phyloP scores from a whole-genome alignment of 23 red algal species.

The Gracilaria gracilis region DNA sequence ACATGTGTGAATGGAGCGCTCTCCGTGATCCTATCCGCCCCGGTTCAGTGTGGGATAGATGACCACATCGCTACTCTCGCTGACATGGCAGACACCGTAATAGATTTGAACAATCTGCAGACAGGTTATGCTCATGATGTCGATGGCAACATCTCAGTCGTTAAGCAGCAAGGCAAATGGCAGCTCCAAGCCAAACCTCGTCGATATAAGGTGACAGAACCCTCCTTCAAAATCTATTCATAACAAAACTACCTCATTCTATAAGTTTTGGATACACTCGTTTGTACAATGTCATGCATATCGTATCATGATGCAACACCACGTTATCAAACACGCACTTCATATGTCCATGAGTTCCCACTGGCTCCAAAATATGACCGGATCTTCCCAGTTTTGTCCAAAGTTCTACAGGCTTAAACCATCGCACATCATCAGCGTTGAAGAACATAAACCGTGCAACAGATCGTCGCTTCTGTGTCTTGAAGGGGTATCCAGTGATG shows the following conservation, averaged over 20 bases:
- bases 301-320: slow-evolving; percentile 86
- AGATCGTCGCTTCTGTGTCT: slow-evolving; percentile 80
- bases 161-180: slow-evolving; percentile 53
- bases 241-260: slow-evolving; percentile 37
- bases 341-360: slow-evolving; percentile 96
- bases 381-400: slow-evolving; percentile 93
- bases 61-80: slow-evolving; percentile 33
- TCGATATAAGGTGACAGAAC: slow-evolving; percentile 44
- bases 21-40: slow-evolving; percentile 26
- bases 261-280: slow-evolving; percentile 86
- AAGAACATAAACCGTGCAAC: slow-evolving; percentile 95
- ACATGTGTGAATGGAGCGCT: not conserved
- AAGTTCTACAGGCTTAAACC: slow-evolving; percentile 86
- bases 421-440: slow-evolving; percentile 95
- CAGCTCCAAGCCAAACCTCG: slow-evolving; percentile 1
- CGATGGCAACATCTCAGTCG: slow-evolving; percentile 35
- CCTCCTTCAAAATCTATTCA: slow-evolving; percentile 44
- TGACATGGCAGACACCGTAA: slow-evolving; percentile 29
- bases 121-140: slow-evolving; percentile 47
- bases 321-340: slow-evolving; percentile 93
- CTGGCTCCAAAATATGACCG: slow-evolving; percentile 89
- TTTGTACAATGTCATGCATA: slow-evolving; percentile 95
- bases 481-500: slow-evolving; percentile 90
- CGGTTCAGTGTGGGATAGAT: slow-evolving; percentile 46
- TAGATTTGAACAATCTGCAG: slow-evolving; percentile 39